Percentiles rank a stretch among this genome's conserved stretches.
These are phyloP conservation scores for Penicillium corylophilum DNA, from an alignment of 2,329 filamentous ascomycete species.

Conservation along the genomic window DNA sequence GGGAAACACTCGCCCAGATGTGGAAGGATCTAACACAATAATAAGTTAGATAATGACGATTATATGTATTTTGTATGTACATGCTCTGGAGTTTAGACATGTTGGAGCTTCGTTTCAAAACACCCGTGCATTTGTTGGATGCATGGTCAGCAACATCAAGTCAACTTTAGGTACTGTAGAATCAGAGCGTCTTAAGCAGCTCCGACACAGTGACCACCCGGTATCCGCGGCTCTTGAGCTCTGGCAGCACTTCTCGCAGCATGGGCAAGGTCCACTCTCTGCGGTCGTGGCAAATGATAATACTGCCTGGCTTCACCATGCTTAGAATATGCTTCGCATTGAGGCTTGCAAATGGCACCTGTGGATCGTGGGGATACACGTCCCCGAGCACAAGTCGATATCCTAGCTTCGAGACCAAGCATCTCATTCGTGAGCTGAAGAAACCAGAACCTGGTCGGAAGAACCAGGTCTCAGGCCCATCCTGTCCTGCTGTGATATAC, in stretches of 20 bases:
- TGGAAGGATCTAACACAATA: constrained; percentile 22
- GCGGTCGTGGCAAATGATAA: constrained; percentile 84
- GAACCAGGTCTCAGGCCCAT: constrained; percentile 57
- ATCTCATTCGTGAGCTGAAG: constrained; percentile 70
- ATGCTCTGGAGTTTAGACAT: not conserved
- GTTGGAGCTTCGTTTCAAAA: not conserved
- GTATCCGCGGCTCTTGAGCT: constrained; percentile 69
- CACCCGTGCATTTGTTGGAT: not conserved
- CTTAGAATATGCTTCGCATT: constrained; percentile 80
- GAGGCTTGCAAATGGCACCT: constrained; percentile 66
- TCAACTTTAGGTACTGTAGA: not conserved
- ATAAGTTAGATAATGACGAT: not conserved
- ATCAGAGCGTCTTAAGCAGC: constrained; percentile 49
- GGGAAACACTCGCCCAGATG: constrained; percentile 19
- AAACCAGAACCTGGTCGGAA: constrained; percentile 85
- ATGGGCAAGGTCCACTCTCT: constrained; percentile 80
- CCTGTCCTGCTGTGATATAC: constrained; percentile 46
- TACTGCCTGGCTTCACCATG: constrained; percentile 72
- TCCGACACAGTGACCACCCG: constrained; percentile 69
- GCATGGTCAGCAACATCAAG: not conserved
- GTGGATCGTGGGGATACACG: constrained; percentile 90
- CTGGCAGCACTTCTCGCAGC: constrained; percentile 69
- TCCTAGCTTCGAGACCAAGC: constrained; percentile 58
- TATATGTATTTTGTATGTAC: constrained; percentile 4
- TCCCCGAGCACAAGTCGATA: constrained; percentile 76